phyloP scores from a whole-genome alignment of 805 yeast species.

The Priceomyces haplophilus region DNA sequence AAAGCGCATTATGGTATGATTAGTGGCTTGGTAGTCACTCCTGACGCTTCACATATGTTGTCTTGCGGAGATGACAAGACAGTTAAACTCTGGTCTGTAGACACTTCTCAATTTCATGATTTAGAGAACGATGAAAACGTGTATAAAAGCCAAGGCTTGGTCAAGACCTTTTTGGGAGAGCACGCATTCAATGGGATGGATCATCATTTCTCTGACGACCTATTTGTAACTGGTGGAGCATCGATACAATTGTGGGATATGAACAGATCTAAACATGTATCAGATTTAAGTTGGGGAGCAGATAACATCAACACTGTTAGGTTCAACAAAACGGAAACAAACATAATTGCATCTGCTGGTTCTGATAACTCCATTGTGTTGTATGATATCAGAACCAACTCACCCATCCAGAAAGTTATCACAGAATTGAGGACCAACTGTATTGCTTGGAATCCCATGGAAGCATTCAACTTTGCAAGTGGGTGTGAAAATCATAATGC shows the following conservation, averaged over 20 bases:
- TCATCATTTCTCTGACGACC: constrained; percentile 70
- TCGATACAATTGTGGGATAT: constrained; percentile 90
- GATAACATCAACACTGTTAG: constrained; percentile 80
- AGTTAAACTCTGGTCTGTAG: constrained; percentile 10
- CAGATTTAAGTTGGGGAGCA: constrained; percentile 92
- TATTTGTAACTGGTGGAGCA: constrained; percentile 92
- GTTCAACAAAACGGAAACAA: constrained; percentile 88
- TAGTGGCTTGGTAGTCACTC: constrained; percentile 64
- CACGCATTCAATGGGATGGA: constrained; percentile 83
- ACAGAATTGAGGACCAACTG: constrained; percentile 81
- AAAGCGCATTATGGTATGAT: constrained; percentile 91
- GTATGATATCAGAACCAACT: constrained; percentile 84
- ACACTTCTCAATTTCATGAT: constrained; percentile 46
- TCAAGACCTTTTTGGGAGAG: constrained; percentile 79
- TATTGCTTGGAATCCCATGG: constrained; percentile 96
- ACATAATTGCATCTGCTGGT: constrained; percentile 77
- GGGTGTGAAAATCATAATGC: constrained; percentile 94
- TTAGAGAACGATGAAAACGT: constrained; percentile 29
- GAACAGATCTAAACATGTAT: constrained; percentile 69
- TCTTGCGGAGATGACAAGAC: constrained; percentile 87
- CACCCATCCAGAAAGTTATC: constrained; percentile 89
- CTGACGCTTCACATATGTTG: constrained; percentile 41
- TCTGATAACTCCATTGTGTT: constrained; percentile 87
- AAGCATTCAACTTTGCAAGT: constrained; percentile 88
- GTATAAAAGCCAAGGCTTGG: constrained; percentile 48